Conservation (phyloP, 306 rosid species). For the Lathyrus oleraceus region DNA sequence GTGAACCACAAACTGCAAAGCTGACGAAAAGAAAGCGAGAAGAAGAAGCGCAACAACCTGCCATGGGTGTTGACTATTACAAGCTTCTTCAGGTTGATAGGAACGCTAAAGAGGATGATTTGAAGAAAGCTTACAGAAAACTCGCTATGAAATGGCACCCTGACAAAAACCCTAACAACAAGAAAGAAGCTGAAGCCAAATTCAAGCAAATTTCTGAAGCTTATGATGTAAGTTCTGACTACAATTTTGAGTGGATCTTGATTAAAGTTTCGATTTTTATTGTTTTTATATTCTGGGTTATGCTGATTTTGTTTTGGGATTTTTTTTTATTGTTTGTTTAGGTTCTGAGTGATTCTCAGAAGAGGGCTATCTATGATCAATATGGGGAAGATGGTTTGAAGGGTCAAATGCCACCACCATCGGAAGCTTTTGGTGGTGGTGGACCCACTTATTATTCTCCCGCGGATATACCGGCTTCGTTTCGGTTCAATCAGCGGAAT, state of each 20-base stretch:
- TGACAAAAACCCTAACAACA: slow-evolving; percentile 56
- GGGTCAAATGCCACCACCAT: slow-evolving; percentile 64
- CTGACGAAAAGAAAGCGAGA: slow-evolving; percentile 38
- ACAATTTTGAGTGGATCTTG: neutral
- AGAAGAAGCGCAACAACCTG: slow-evolving; percentile 18
- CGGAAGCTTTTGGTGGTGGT: slow-evolving; percentile 34
- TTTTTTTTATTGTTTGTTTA: slow-evolving; percentile 6
- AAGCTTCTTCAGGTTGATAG: slow-evolving; percentile 58
- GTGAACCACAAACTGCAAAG: neutral
- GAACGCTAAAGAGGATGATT: slow-evolving; percentile 56
- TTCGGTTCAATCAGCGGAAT: slow-evolving; percentile 56
- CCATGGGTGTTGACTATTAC: slow-evolving; percentile 66
- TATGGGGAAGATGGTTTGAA: slow-evolving; percentile 64
- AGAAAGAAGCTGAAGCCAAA: slow-evolving; percentile 63
- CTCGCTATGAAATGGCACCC: slow-evolving; percentile 83
- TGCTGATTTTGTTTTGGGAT: neutral
- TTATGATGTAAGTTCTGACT: slow-evolving; percentile 43
- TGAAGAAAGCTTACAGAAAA: slow-evolving; percentile 59
- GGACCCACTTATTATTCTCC: slow-evolving; percentile 46
- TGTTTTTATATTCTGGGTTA: neutral
- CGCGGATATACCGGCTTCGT: slow-evolving; percentile 52
- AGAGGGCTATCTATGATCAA: slow-evolving; percentile 57
- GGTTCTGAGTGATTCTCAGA: slow-evolving; percentile 73
- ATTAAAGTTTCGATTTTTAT: neutral
- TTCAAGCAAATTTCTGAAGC: slow-evolving; percentile 70